Base-by-base conservation (phyloP, 495 filamentous ascomycete genomes). In the Penicillium ochrochloron region DNA sequence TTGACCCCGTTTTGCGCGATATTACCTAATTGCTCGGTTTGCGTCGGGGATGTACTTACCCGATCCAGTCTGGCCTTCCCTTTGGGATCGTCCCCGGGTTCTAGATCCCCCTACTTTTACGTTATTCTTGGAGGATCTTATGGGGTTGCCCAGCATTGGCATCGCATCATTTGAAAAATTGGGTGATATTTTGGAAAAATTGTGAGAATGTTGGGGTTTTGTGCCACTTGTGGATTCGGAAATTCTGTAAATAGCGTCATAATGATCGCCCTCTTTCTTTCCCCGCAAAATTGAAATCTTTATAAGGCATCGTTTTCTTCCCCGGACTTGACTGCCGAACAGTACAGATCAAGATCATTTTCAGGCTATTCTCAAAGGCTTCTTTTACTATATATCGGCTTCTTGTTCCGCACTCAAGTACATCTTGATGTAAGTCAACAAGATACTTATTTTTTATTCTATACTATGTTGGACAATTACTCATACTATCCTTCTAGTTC, bases 201-300 rank as follows among this genome's bases (percentile, higher is more conserved):
- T 15, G 33, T 5, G 12, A 33, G 31, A 50, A 44, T 21, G 48
- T 41, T n/a, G 14, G 19, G 48, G 25, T 31, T 27, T 27, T 27
- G 25, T 27, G 25, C 25, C 25, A 27, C 25, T 27, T 27, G 25
- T 27, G 25, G 25, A 27, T 27, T 27, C 25, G 1, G 25, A 27
- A 27, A 27, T 6, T 61, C 15, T 54, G 23, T 6, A 39, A 64
- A 67, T 67, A 64, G 65, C 61, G 61, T 67, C 61, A 67, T 67
- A 31, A 64, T 60, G 65, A 67, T 67, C 61, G 48, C 23, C 61
- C 31, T 31, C 12, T 6, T 27, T 52, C 25, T 33, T 31, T 61
- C 65, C 65, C 65, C 61, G 57, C 61, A 48, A 67, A 56, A 56
- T 39, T n/a, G 17, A 61, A 67, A 53, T 58, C 46, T 57, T 57